Evolutionary conservation across 352 stramenopile species (phyloP).

Genomic region (Discostella stelligera): DNA sequence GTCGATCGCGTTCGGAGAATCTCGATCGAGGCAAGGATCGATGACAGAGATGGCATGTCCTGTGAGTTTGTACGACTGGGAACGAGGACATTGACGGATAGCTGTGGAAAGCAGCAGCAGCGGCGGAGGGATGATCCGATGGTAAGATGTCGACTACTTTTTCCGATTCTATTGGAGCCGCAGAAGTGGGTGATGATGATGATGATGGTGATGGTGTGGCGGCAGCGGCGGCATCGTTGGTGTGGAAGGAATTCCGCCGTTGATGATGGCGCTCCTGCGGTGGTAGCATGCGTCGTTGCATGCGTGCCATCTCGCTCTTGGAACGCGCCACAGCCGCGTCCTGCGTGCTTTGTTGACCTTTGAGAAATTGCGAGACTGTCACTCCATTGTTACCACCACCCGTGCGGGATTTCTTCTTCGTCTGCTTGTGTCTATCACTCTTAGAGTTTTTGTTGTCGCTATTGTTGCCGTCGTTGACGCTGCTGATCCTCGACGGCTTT

Average conservation of each 20-base stretch:
- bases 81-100: not conserved
- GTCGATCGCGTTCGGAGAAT: conserved; percentile 17
- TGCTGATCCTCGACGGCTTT: not conserved
- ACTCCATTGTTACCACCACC: not conserved
- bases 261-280: not conserved
- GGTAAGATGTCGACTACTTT: conserved; percentile 8
- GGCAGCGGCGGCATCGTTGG: not conserved
- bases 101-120: not conserved
- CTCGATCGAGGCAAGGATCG: conserved; percentile 9
- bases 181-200: too few relatives aligned
- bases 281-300: not conserved
- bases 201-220: too few relatives aligned
- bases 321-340: not conserved
- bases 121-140: conserved; percentile 9
- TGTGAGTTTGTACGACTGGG: conserved; percentile 16
- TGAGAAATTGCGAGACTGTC: not conserved
- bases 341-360: not conserved
- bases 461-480: too few relatives aligned
- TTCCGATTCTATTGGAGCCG: not conserved
- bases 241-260: not conserved
- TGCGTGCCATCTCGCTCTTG: not conserved
- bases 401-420: not conserved
- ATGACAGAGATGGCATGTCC: conserved; percentile 29
- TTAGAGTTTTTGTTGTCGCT: too few relatives aligned
- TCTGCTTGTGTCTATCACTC: too few relatives aligned